Evolutionary conservation across 73 alveolate genomes (phyloP).

Genomic region (Effrenium voratum): DNA sequence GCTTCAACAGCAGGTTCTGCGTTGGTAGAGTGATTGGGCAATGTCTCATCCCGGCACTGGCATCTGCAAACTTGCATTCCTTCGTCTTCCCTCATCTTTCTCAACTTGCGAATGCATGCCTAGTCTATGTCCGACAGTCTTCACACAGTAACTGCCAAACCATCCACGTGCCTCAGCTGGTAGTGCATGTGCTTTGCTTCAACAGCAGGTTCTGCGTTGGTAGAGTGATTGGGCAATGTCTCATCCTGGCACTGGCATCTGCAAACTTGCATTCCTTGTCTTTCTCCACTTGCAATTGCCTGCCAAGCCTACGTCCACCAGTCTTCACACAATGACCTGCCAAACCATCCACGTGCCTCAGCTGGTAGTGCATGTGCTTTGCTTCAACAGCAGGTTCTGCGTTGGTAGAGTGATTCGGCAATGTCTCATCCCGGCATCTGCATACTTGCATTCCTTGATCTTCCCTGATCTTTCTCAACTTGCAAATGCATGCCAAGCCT

Average conservation of each 20-base stretch:
- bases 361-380: constrained; percentile 17
- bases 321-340: too few species aligned
- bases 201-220: not conserved
- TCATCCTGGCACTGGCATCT: not conserved
- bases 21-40: too few species aligned
- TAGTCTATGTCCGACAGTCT: too few species aligned
- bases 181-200: constrained; percentile 15
- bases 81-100: too few species aligned
- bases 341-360: not conserved
- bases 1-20: not conserved
- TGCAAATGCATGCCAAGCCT: too few species aligned
- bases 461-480: too few species aligned
- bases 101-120: too few species aligned
- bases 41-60: constrained; percentile 18
- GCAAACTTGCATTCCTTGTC: too few species aligned
- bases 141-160: not conserved
- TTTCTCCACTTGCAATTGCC: too few species aligned
- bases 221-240: not conserved
- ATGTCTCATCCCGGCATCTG: not conserved
- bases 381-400: not conserved
- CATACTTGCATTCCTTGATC: too few species aligned
- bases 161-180: not conserved
- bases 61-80: too few species aligned
- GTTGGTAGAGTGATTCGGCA: constrained; percentile 4
- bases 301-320: too few species aligned